phyloP scores from a whole-genome alignment of 441 rosid genomes.

The Euphorbia neoarborescens region DNA sequence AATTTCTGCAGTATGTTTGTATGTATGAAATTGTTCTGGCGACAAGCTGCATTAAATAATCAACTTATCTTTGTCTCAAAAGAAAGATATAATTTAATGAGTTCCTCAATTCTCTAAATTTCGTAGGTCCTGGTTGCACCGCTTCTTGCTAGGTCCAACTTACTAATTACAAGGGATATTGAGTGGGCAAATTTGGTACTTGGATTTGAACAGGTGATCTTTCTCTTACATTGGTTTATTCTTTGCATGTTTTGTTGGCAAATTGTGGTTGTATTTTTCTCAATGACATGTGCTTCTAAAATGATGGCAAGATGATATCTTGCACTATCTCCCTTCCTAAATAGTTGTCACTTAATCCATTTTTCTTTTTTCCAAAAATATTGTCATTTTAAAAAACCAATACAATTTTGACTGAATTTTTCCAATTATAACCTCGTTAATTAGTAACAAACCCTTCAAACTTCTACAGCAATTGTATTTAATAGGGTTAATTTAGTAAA shows the following conservation, averaged over 20 bases:
- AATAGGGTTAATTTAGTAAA: too few species aligned
- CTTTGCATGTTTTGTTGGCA: neutral
- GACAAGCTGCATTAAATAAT: neutral
- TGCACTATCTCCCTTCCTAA: too few species aligned
- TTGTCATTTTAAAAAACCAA: too few species aligned
- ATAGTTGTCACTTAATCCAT: too few species aligned
- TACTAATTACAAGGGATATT: conserved; percentile 87
- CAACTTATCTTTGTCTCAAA: neutral
- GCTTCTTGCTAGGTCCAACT: conserved; percentile 86
- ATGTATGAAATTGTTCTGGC: neutral
- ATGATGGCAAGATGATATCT: neutral
- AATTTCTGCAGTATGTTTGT: neutral
- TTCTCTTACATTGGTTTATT: conserved; percentile 6
- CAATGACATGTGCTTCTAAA: neutral
- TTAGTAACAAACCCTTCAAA: too few species aligned
- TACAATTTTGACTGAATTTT: too few species aligned
- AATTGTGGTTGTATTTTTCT: neutral
- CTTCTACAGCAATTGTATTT: too few species aligned
- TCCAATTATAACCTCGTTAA: too few species aligned
- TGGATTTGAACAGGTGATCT: conserved; percentile 83
- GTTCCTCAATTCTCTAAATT: conserved; percentile 13
- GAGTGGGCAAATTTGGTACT: conserved; percentile 94
- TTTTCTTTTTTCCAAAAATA: too few species aligned
- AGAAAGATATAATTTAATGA: neutral
- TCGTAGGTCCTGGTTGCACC: conserved; percentile 57